Conservation (phyloP, 2,329 filamentous ascomycete species). For the Dothistroma pini region DNA sequence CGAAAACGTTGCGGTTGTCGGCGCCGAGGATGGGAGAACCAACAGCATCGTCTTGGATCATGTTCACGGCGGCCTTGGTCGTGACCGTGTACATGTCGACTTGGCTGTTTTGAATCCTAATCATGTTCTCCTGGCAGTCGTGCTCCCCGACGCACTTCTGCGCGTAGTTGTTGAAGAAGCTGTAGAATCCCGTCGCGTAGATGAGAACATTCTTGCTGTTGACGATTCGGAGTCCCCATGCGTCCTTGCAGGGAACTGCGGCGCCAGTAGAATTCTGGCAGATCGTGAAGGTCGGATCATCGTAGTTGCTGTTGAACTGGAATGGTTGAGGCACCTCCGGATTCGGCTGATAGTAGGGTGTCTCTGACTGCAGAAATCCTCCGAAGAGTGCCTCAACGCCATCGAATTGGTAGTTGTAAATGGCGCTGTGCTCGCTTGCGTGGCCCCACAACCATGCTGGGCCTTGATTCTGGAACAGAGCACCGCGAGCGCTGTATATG, state of each 20-base stretch:
- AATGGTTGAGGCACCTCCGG: slow-evolving; percentile 57
- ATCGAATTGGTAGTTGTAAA: slow-evolving; percentile 54
- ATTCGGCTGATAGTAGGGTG: slow-evolving; percentile 52
- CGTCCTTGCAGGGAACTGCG: slow-evolving; percentile 36
- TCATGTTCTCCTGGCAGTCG: slow-evolving; percentile 52
- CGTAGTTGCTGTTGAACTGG: slow-evolving; percentile 41
- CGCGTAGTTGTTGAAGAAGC: slow-evolving; percentile 58
- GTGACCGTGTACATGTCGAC: slow-evolving; percentile 47
- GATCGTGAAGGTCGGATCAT: slow-evolving; percentile 42
- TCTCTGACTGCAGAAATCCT: slow-evolving; percentile 53
- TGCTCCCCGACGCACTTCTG: slow-evolving; percentile 47
- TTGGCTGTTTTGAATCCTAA: slow-evolving; percentile 42
- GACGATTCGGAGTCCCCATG: slow-evolving; percentile 45
- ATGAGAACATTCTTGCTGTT: slow-evolving; percentile 41
- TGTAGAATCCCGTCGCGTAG: slow-evolving; percentile 52
- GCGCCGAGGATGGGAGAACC: slow-evolving; percentile 37
- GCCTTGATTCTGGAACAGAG: slow-evolving; percentile 41
- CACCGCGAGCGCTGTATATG: slow-evolving; percentile 46
- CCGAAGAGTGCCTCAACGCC: slow-evolving; percentile 50
- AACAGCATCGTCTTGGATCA: slow-evolving; percentile 42
- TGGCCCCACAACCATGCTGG: slow-evolving; percentile 55
- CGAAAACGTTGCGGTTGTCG: slow-evolving; percentile 49
- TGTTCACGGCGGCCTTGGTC: slow-evolving; percentile 49
- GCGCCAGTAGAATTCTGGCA: slow-evolving; percentile 22
- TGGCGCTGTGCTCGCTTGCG: slow-evolving; percentile 51